A percentile compares a stretch with the other conserved stretches of the same genome.
phyloP scores from a whole-genome alignment of 768 basidiomycete genomes.

The Gymnopilus junonius region DNA sequence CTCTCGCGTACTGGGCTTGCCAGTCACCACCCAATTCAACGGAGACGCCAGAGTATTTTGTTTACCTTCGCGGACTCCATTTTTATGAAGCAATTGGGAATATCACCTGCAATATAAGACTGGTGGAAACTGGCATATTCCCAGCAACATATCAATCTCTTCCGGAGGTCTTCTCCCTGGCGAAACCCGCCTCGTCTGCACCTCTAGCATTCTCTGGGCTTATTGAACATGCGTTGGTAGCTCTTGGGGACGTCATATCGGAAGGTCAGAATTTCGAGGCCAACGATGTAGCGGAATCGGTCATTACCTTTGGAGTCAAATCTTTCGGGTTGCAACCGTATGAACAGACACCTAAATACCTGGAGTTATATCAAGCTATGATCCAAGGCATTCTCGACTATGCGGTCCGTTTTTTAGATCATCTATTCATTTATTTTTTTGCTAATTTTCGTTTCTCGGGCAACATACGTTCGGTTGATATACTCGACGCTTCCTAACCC shows the following conservation, averaged over 20 bases:
- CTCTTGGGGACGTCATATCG: conserved; percentile 11
- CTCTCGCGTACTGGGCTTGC: not conserved
- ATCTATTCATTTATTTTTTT: not conserved
- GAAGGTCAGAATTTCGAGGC: conserved; percentile 13
- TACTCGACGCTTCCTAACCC: conserved; percentile 11
- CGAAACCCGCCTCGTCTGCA: not conserved
- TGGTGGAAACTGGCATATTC: conserved; percentile 19
- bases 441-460: conserved; percentile 1
- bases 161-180: not conserved
- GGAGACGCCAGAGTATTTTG: not conserved
- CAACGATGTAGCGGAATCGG: conserved; percentile 24
- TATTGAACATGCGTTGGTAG: conserved; percentile 7
- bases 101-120: conserved; percentile 19
- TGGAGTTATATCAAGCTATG: conserved; percentile 24
- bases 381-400: conserved; percentile 30
- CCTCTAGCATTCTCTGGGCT: conserved; percentile 10
- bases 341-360: conserved; percentile 1
- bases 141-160: conserved; percentile 19
- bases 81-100: not conserved
- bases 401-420: conserved; percentile 15
- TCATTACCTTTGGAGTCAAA: conserved; percentile 26
- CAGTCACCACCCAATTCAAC: not conserved
- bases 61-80: not conserved
- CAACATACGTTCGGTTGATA: conserved; percentile 24
- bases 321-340: conserved; percentile 11